Base-by-base conservation (phyloP, 2,329 filamentous ascomycete genomes). In the Venturia nashicola region DNA sequence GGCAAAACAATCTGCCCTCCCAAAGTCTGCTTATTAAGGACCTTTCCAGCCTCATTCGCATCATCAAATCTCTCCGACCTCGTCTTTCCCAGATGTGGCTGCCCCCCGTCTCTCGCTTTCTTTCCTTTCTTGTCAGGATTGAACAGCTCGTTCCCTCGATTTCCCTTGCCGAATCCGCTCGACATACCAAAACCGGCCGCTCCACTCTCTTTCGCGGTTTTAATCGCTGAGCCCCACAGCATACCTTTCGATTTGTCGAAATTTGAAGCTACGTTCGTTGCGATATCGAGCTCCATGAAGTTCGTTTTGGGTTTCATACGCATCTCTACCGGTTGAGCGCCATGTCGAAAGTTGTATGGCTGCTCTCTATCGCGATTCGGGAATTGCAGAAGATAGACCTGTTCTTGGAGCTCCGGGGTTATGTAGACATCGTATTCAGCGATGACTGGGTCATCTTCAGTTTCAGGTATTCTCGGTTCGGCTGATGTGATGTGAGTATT, bases 261-360 rank as follows among this genome's bases (percentile, higher is more conserved):
- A 71, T 90, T 87, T 64, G 78, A 74, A 59, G 80, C 79, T 67
- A 86, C 86, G 78, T 86, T 85, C 69, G 97, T 80, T 5, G 91
- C 90, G n/a, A 97, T 83, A 73, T 99, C 94, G 62, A 97, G 81
- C 76, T 99, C 94, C 64, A 97, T 80, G 77, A 97, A 89, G 64
- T 92, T 92, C 0, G 89, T 84, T 64, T 82, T 78, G 16, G 87
- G 83, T 78, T 97, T 99, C 73, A 96, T 79, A 68, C 93, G 90
- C 70, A 97, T 79, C 69, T 88, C 85, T 18, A 84, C 79, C 12
- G 93, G 89, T 64, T 81, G 79, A 39, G 82, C 79, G 18, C 78
- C 76, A 62, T 78, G 76, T 14, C 76, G 72, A 27, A 83, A 80
- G 63, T 83, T 83, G 75, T 89, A 88, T 6, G 83, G 80, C 67